These are phyloP conservation scores for Alliaria petiolata DNA, from an alignment of 345 rosid genomes.

Conservation along the genomic window DNA sequence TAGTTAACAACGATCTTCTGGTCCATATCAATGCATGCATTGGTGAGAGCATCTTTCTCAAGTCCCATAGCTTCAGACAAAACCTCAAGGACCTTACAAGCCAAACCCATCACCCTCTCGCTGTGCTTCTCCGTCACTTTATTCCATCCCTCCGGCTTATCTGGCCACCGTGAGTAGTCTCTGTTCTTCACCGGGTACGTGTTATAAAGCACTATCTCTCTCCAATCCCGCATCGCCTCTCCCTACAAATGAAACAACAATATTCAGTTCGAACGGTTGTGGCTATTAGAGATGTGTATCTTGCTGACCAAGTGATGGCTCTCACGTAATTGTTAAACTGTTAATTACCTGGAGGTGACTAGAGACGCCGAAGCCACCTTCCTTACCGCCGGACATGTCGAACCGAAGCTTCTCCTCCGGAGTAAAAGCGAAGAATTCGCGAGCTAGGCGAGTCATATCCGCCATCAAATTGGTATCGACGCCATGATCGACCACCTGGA, in stretches of 20 bases:
- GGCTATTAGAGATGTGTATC: too few relatives aligned
- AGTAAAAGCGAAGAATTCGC: slow-evolving; percentile 67
- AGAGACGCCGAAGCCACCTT: slow-evolving; percentile 92
- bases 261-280: too few relatives aligned
- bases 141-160: too few relatives aligned
- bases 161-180: too few relatives aligned
- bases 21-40: slow-evolving; percentile 91
- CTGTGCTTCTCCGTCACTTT: too few relatives aligned
- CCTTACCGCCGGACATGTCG: too few relatives aligned
- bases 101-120: too few relatives aligned
- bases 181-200: slow-evolving; percentile 66
- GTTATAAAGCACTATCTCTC: slow-evolving; percentile 83
- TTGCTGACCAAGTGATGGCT: too few relatives aligned
- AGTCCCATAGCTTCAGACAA: too few relatives aligned
- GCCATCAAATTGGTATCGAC: slow-evolving; percentile 48
- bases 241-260: slow-evolving; percentile 52
- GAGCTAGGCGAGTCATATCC: slow-evolving; percentile 67
- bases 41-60: too few relatives aligned
- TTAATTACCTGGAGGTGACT: slow-evolving; percentile 79
- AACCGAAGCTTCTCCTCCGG: slow-evolving; percentile 79
- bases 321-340: too few relatives aligned
- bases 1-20: slow-evolving; percentile 84
- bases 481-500: slow-evolving; percentile 89
- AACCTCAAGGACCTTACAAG: too few relatives aligned
- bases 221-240: slow-evolving; percentile 85